Evolutionary conservation across 495 filamentous ascomycete species (phyloP).

Genomic region (Pseudoneurospora amorphoporcata): DNA sequence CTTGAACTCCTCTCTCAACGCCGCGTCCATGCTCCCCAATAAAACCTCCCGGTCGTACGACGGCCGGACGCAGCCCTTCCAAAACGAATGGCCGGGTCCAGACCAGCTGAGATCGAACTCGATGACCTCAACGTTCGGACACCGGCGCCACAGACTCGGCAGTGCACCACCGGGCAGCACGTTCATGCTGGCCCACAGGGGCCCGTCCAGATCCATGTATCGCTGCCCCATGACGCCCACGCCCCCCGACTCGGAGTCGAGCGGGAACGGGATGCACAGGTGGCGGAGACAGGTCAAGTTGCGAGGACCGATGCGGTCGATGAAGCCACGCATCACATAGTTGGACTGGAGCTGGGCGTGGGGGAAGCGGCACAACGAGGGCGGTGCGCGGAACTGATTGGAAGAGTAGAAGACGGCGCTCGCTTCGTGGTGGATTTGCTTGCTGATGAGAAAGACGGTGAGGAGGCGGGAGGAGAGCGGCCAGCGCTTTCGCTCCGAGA

Average conservation of each 20-base stretch:
- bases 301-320: slow-evolving; percentile 8
- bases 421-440: slow-evolving; percentile 7
- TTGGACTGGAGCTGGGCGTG: slow-evolving; percentile 6
- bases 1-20: not conserved
- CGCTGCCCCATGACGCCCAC: not conserved
- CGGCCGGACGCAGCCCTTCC: not conserved
- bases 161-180: not conserved
- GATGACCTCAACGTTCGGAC: slow-evolving; percentile 3
- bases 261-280: slow-evolving; percentile 5
- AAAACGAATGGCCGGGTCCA: not conserved
- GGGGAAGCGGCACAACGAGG: not conserved
- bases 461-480: slow-evolving; percentile 2
- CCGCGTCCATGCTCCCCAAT: not conserved
- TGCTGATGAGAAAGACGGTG: slow-evolving; percentile 5
- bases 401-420: slow-evolving; percentile 10
- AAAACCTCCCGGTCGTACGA: not conserved
- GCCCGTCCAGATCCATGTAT: not conserved
- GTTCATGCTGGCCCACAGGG: slow-evolving; percentile 22
- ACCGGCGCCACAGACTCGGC: not conserved
- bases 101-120: slow-evolving; percentile 1
- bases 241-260: not conserved
- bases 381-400: slow-evolving; percentile 3
- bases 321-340: slow-evolving; percentile 10
- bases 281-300: slow-evolving; percentile 2
- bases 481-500: not conserved